Evolutionary conservation across 352 stramenopile species (phyloP).

Genomic region (Phytophthora melonis): DNA sequence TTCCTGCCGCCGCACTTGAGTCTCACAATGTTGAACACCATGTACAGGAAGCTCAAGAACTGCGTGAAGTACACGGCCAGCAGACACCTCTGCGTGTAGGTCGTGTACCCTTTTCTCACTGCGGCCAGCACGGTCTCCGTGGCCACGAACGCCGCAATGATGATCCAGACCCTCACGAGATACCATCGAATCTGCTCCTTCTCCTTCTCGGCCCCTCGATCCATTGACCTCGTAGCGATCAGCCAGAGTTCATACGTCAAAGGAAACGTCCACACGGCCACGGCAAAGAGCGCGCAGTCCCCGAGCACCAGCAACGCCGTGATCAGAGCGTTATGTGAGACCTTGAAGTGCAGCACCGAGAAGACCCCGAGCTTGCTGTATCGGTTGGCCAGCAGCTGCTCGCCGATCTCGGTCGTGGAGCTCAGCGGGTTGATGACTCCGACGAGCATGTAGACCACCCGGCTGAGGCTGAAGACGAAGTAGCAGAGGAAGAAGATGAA

Average conservation of each 20-base stretch:
- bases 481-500: constrained; percentile 65
- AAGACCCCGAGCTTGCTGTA: constrained; percentile 52
- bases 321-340: constrained; percentile 38
- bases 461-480: constrained; percentile 42
- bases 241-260: constrained; percentile 51
- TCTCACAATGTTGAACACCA: constrained; percentile 45
- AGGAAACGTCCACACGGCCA: constrained; percentile 60
- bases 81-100: constrained; percentile 48
- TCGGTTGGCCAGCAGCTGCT: constrained; percentile 21
- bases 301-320: constrained; percentile 45
- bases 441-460: constrained; percentile 52
- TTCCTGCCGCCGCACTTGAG: constrained; percentile 65
- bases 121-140: constrained; percentile 43
- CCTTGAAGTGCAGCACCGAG: constrained; percentile 51
- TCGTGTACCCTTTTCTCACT: constrained; percentile 52
- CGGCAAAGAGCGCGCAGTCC: constrained; percentile 47
- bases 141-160: constrained; percentile 41
- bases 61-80: constrained; percentile 55
- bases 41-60: constrained; percentile 58
- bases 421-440: constrained; percentile 31
- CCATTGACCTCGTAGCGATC: constrained; percentile 58
- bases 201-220: constrained; percentile 57
- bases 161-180: constrained; percentile 37
- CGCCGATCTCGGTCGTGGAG: constrained; percentile 14
- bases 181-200: constrained; percentile 48